Evolutionary conservation across 176 grass and related monocot species (phyloP).

Genomic region (Miscanthus lutarioriparius): DNA sequence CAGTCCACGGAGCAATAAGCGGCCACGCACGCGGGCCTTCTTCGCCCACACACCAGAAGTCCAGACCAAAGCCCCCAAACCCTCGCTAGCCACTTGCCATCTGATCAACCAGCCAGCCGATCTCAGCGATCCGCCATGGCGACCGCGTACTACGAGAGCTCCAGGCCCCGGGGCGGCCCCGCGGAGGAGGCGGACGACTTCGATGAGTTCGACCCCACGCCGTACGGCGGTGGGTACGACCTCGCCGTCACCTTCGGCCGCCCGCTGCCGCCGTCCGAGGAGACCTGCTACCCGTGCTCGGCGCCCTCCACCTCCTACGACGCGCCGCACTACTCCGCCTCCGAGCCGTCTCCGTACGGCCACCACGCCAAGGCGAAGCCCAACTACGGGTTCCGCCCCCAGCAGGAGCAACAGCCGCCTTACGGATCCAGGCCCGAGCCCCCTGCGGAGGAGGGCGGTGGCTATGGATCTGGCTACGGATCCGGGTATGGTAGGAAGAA

Average conservation of each 20-base stretch:
- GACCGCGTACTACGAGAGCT: neutral
- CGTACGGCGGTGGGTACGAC: constrained; percentile 94
- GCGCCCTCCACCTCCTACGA: constrained; percentile 73
- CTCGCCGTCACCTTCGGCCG: constrained; percentile 68
- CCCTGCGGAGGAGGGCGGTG: neutral
- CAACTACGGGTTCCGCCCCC: constrained; percentile 57
- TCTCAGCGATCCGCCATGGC: constrained; percentile 34
- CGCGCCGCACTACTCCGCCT: constrained; percentile 59
- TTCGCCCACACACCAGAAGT: neutral
- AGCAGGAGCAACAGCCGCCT: constrained; percentile 48
- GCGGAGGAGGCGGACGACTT: constrained; percentile 68
- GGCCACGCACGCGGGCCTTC: neutral
- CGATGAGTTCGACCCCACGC: constrained; percentile 84
- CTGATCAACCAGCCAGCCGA: neutral
- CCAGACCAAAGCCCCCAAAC: neutral
- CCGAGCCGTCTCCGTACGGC: constrained; percentile 64
- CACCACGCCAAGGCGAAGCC: constrained; percentile 61
- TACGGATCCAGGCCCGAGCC: constrained; percentile 37
- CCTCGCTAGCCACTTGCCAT: constrained; percentile 6
- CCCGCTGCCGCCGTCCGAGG: constrained; percentile 76
- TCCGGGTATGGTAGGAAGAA: constrained; percentile 40
- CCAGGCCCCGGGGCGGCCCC: constrained; percentile 3
- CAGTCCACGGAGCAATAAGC: neutral
- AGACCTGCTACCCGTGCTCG: constrained; percentile 75
- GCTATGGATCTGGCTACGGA: constrained; percentile 35